Conservation (phyloP, 1,284 basidiomycete genomes). For the Pulveroboletus sp. region DNA sequence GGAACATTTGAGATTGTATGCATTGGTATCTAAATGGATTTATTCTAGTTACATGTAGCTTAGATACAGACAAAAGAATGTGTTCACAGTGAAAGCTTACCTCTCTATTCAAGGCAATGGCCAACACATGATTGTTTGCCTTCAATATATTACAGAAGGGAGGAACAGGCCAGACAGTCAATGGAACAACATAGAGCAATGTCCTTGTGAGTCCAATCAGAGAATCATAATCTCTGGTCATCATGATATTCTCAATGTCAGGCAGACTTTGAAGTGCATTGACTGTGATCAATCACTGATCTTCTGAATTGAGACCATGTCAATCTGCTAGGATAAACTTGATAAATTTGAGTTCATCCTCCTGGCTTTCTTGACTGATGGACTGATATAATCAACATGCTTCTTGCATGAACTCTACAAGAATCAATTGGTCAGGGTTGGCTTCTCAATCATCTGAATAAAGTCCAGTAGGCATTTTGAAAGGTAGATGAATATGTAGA, state of each 20-base stretch:
- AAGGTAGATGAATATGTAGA: no score
- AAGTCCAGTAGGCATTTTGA: neutral
- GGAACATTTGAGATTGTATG: no score
- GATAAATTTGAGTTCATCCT: neutral
- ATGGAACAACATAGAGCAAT: neutral
- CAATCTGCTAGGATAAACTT: slow-evolving; percentile 10
- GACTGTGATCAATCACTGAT: neutral
- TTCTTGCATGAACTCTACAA: neutral
- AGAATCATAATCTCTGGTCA: slow-evolving; percentile 10
- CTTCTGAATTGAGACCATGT: neutral
- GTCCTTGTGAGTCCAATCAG: slow-evolving; percentile 11
- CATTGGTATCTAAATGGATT: no score
- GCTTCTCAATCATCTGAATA: slow-evolving; percentile 3
- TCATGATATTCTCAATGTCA: neutral
- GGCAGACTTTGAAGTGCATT: neutral
- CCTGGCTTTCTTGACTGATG: neutral
- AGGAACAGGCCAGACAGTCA: slow-evolving; percentile 13
- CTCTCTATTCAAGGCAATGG: no score
- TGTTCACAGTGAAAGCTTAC: no score
- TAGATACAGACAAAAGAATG: no score
- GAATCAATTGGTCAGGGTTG: neutral
- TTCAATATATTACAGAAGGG: slow-evolving; percentile 8
- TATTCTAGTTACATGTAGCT: no score
- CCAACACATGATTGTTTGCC: slow-evolving; percentile 8
- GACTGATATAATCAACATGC: neutral